Evolutionary conservation across 139 green algal species (phyloP).

Genomic region (Diplosphaera chodatii): DNA sequence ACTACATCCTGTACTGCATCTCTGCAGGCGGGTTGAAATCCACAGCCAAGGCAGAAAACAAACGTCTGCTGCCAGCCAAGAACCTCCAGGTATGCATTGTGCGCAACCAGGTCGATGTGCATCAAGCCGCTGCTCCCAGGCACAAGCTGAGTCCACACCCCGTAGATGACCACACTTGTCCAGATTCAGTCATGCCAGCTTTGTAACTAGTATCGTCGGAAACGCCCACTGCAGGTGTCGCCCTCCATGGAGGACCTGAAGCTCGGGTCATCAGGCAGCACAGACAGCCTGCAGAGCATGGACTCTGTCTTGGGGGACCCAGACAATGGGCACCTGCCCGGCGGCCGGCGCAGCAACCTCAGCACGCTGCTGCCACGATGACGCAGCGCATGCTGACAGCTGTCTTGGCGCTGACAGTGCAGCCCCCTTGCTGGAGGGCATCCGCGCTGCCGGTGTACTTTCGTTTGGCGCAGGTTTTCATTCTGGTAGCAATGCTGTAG

Average conservation of each 20-base stretch:
- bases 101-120: neutral
- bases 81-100: neutral
- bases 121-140: too few relatives aligned
- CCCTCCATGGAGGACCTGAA: constrained; percentile 40
- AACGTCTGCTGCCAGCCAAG: neutral
- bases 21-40: neutral
- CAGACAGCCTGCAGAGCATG: neutral
- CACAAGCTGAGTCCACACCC: too few relatives aligned
- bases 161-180: too few relatives aligned
- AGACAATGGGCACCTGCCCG: neutral
- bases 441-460: too few relatives aligned
- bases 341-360: neutral
- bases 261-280: neutral
- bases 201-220: neutral
- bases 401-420: too few relatives aligned
- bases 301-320: neutral
- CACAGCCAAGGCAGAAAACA: neutral
- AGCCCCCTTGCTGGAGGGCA: too few relatives aligned
- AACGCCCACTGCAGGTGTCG: constrained; percentile 18
- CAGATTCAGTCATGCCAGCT: too few relatives aligned
- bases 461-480: too few relatives aligned
- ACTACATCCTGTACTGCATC: too few relatives aligned
- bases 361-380: neutral
- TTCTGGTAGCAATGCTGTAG: too few relatives aligned
- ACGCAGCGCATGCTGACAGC: too few relatives aligned